Evolutionary conservation across 2,329 filamentous ascomycete species (phyloP).

Genomic region (Beauveria pseudobassiana): DNA sequence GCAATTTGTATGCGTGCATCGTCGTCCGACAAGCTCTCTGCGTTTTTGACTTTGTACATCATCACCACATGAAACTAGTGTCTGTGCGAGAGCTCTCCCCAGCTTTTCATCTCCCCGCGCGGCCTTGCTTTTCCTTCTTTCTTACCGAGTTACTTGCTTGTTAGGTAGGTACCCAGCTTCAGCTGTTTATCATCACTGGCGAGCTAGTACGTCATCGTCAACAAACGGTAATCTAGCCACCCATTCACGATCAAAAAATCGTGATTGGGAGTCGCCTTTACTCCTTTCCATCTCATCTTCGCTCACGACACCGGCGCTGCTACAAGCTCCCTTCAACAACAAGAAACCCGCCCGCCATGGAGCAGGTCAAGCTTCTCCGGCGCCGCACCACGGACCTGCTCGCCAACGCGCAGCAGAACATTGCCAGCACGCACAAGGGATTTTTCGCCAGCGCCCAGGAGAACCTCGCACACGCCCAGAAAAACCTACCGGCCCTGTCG

Average conservation of each 20-base stretch:
- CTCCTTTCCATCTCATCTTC: neutral
- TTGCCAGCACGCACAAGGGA: conserved; percentile 42
- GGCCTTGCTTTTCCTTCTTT: neutral
- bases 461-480: conserved; percentile 38
- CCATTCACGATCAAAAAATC: neutral
- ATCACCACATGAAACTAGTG: neutral
- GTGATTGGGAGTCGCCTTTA: neutral
- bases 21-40: neutral
- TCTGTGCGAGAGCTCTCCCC: neutral
- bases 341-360: conserved; percentile 31
- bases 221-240: neutral
- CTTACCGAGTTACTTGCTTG: neutral
- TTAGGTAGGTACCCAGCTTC: neutral
- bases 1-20: neutral
- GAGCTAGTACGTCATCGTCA: conserved; percentile 2
- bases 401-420: conserved; percentile 22
- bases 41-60: neutral
- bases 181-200: neutral
- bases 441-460: conserved; percentile 21
- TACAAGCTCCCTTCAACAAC: neutral
- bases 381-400: conserved; percentile 49
- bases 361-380: conserved; percentile 45
- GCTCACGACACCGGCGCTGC: neutral
- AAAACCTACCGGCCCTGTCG: conserved; percentile 35
- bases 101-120: too few relatives aligned